phyloP scores from a whole-genome alignment of 225 moss, liverwort and hornwort genomes.

The Physcomitrellopsis africana region DNA sequence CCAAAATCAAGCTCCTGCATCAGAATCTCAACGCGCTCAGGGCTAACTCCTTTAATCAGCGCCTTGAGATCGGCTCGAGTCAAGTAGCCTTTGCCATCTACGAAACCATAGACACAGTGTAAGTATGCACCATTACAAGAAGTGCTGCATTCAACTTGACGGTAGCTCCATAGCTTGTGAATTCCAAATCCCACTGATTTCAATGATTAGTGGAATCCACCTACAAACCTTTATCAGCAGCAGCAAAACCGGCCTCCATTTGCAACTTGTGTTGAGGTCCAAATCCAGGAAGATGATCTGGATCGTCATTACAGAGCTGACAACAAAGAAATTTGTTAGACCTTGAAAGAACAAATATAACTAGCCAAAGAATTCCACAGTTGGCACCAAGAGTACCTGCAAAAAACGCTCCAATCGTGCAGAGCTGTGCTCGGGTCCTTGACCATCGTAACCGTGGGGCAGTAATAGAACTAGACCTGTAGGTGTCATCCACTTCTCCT shows the following conservation, averaged over 20 bases:
- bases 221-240: slow-evolving; percentile 65
- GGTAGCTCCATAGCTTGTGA: slow-evolving; percentile 6
- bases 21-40: slow-evolving; percentile 59
- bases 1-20: slow-evolving; percentile 71
- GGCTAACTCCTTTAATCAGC: slow-evolving; percentile 60
- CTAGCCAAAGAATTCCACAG: slow-evolving; percentile 16
- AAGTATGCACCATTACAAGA: slow-evolving; percentile 12
- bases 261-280: slow-evolving; percentile 67
- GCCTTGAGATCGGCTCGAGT: slow-evolving; percentile 59
- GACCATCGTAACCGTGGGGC: slow-evolving; percentile 69
- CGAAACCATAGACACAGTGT: slow-evolving; percentile 8
- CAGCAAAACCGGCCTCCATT: slow-evolving; percentile 68
- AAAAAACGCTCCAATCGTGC: slow-evolving; percentile 64
- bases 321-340: slow-evolving; percentile 30
- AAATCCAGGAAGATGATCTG: slow-evolving; percentile 68
- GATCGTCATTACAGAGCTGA: slow-evolving; percentile 70
- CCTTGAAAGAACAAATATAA: neutral
- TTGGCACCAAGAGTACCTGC: slow-evolving; percentile 43
- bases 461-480: slow-evolving; percentile 63
- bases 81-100: slow-evolving; percentile 67
- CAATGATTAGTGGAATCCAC: slow-evolving; percentile 21
- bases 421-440: slow-evolving; percentile 74
- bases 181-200: slow-evolving; percentile 21
- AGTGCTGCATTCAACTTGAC: neutral
- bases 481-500: slow-evolving; percentile 76